Evolutionary conservation across 2,329 filamentous ascomycete species (phyloP), one percentile per base, ranked within the genome.

Genomic region (Sclerotinia glacialis): DNA sequence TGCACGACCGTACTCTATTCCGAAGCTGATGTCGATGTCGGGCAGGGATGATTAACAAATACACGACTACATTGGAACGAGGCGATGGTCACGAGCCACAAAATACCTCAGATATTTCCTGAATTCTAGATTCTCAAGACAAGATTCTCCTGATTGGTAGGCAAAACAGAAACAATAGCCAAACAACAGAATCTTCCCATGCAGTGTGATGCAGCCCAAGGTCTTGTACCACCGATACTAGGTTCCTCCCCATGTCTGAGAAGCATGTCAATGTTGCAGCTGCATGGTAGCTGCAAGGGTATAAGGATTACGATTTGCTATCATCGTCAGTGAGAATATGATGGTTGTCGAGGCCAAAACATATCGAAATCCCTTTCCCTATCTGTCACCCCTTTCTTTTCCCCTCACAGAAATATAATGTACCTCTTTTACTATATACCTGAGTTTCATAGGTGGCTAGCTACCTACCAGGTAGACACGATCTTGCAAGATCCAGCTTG

Each of bases 231-330:
- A 54, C 4, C 18, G 5, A n/a, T 8, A 34, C 50, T 34, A 54
- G 28, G 21, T n/a, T 54, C n/a, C 40, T 55, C 11, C 31, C 31
- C n/a, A 34, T 55, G 53, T 40, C 53, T 55, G 53, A 55, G n/a
- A 55, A 40, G 12, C 31, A 55, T 37, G 12, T 55, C 11, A 34
- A 12, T n/a, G 31, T 31, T 34, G 31, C 26, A 40, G 18, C 2
- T 40, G 52, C 31, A n/a, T 21, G 16, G 21, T 23, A 26, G 12
- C 52, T 23, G 52, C 21, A 55, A 37, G 21, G 21, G 7, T 55
- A 50, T 50, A 23, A 23, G 2, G n/a, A 37, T 40, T 37, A 23
- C 7, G 1, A 40, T 3, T 16, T 55, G 40, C 11, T 12, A 12
- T 40, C 37, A 40, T 40, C 37, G 14, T n/a, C n/a, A 46, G 1